Percentiles rank a stretch among this genome's conserved stretches.
Conservation (phyloP, 176 grass and related monocot species). For the Pontederia crassipes region DNA sequence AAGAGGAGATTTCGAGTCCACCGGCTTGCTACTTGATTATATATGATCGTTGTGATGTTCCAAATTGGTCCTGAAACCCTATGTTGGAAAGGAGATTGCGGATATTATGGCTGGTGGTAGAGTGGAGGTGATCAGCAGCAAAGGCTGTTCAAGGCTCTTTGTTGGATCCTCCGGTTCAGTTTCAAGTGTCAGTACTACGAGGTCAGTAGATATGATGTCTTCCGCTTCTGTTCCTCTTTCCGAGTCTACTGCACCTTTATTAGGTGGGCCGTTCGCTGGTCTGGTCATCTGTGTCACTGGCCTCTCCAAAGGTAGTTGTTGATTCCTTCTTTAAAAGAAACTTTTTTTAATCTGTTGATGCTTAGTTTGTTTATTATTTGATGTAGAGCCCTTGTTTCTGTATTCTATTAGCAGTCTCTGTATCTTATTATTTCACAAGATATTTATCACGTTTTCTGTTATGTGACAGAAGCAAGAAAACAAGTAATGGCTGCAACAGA, state of each 20-base stretch:
- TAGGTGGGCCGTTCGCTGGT: slow-evolving; percentile 57
- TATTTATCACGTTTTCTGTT: not conserved
- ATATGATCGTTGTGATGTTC: too few species aligned
- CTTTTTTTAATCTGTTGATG: not conserved
- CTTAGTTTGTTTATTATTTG: not conserved
- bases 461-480: slow-evolving; percentile 62
- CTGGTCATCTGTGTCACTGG: slow-evolving; percentile 88
- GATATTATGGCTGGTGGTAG: slow-evolving; percentile 45
- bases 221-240: slow-evolving; percentile 32
- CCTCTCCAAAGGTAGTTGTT: slow-evolving; percentile 72
- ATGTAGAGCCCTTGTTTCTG: too few species aligned
- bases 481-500: slow-evolving; percentile 91
- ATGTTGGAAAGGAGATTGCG: slow-evolving; percentile 19
- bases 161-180: slow-evolving; percentile 42
- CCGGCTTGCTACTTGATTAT: too few species aligned
- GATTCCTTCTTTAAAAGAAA: not conserved
- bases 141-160: slow-evolving; percentile 67
- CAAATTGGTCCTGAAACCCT: too few species aligned
- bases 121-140: slow-evolving; percentile 70
- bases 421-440: not conserved
- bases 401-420: not conserved
- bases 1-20: too few species aligned
- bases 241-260: not conserved
- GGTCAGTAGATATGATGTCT: slow-evolving; percentile 31
- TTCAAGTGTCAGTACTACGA: slow-evolving; percentile 32